Percentiles rank a stretch among this genome's conserved stretches.
Conservation (phyloP, 2,329 filamentous ascomycete species). For the Pseudogymnoascus sp. region DNA sequence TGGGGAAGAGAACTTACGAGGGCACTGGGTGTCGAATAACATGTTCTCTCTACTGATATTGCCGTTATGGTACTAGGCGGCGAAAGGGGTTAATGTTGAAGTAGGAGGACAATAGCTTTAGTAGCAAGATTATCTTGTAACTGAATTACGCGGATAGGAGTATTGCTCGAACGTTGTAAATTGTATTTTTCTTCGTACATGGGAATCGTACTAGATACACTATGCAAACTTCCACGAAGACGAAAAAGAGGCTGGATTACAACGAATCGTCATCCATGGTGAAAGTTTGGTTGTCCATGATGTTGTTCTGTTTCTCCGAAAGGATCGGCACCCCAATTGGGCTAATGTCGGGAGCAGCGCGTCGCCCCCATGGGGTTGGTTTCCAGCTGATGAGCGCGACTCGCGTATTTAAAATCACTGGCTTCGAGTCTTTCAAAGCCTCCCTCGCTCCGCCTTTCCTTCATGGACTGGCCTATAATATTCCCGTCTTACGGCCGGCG, state of each 20-base stretch:
- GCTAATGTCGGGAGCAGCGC: neutral
- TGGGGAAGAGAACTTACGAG: neutral
- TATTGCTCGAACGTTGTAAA: neutral
- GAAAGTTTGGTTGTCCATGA: neutral
- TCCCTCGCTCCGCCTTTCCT: neutral
- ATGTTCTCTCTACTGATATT: neutral
- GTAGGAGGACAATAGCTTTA: neutral
- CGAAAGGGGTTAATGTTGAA: neutral
- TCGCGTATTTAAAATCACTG: neutral
- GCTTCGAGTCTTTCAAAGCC: neutral
- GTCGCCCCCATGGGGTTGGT: neutral
- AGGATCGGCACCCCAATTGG: neutral
- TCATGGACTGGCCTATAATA: neutral
- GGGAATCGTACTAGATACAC: neutral
- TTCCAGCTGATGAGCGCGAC: neutral
- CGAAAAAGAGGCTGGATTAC: neutral
- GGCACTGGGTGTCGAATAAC: neutral
- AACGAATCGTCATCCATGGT: neutral
- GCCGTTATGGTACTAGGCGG: neutral
- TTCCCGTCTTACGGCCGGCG: neutral
- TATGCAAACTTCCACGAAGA: neutral
- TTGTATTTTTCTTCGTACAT: neutral
- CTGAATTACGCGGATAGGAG: neutral
- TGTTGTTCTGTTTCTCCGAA: neutral
- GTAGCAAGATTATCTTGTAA: neutral